A percentile compares a stretch with the other conserved stretches of the same genome.
phyloP scores from a whole-genome alignment of 23 red algal species.

The Gracilariopsis chorda region DNA sequence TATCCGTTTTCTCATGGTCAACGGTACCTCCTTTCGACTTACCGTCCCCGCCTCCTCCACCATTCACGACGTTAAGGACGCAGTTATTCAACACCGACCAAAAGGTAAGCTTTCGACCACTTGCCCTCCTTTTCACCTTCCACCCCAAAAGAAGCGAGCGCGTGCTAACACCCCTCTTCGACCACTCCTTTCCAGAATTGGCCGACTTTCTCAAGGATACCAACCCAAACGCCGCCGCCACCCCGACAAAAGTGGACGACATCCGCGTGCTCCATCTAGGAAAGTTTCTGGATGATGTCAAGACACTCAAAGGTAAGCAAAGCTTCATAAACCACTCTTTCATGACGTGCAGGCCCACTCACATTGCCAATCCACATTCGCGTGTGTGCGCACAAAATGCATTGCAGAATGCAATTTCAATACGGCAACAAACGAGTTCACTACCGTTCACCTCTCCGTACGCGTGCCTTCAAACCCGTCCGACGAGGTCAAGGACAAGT shows the following conservation, averaged over 20 bases:
- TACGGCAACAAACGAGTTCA: conserved; percentile 28
- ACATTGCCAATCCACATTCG: neutral
- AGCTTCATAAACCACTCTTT: neutral
- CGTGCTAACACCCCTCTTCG: neutral
- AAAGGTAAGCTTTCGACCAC: conserved; percentile 25
- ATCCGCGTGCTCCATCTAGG: conserved; percentile 64
- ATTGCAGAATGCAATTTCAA: conserved; percentile 45
- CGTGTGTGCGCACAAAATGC: neutral
- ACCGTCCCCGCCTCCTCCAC: conserved; percentile 16
- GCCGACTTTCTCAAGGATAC: conserved; percentile 37
- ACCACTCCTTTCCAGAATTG: conserved; percentile 13
- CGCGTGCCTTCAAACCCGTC: conserved; percentile 16
- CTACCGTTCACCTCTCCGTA: conserved; percentile 56
- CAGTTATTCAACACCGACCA: conserved; percentile 36
- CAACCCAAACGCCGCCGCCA: neutral
- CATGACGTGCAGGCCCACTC: neutral
- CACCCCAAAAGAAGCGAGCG: neutral
- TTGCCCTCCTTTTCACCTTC: neutral
- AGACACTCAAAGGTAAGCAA: conserved; percentile 48
- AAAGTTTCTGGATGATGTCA: conserved; percentile 63
- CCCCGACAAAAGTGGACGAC: conserved; percentile 37
- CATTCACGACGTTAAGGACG: conserved; percentile 33
- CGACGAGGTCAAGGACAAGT: conserved; percentile 61
- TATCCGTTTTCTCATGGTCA: conserved; percentile 58
- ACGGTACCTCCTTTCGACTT: conserved; percentile 56